Percentiles rank a stretch among this genome's conserved stretches.
Conservation (phyloP, 495 filamentous ascomycete genomes). For the Aspergillus indologenus region DNA sequence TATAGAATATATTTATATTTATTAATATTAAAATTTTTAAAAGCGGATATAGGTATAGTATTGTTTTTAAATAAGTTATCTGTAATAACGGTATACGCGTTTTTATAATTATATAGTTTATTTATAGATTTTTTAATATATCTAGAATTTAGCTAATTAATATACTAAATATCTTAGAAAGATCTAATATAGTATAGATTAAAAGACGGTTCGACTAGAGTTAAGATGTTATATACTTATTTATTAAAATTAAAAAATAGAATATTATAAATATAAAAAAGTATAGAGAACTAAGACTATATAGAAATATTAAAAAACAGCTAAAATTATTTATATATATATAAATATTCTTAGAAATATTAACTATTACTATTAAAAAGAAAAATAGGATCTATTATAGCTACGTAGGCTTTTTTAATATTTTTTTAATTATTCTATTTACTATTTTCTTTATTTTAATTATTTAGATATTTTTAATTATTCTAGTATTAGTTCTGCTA, state of each 20-base stretch:
- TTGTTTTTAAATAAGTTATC: neutral
- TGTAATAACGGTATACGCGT: neutral
- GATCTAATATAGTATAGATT: neutral
- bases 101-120: neutral
- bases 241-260: no score
- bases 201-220: no score
- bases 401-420: no score
- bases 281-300: no score
- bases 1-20: neutral
- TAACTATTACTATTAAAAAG: neutral
- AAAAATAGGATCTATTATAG: neutral
- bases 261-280: no score
- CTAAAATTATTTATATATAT: neutral
- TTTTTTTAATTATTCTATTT: neutral
- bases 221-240: no score
- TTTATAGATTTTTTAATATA: neutral
- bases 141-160: neutral
- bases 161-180: neutral
- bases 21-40: neutral
- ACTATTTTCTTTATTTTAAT: neutral
- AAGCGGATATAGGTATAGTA: no score
- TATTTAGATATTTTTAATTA: neutral
- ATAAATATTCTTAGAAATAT: neutral
- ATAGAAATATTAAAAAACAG: no score
- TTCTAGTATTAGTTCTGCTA: neutral